Percentiles rank a stretch among this genome's conserved stretches.
Evolutionary conservation across 352 stramenopile genomes (phyloP).

Genomic region (Phytophthora litchii): DNA sequence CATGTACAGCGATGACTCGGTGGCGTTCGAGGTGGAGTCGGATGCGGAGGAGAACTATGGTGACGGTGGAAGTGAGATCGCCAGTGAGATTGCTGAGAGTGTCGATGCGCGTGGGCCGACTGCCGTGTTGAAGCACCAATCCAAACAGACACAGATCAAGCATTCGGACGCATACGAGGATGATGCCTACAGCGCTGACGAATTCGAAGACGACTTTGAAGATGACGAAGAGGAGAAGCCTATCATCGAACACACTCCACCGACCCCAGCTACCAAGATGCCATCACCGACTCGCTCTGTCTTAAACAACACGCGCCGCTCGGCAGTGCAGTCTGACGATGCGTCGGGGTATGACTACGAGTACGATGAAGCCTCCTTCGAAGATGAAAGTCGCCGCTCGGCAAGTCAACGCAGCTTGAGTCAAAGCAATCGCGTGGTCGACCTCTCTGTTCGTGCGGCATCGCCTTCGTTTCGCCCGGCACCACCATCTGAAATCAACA

Average conservation of each 20-base stretch:
- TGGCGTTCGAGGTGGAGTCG: slow-evolving; percentile 67
- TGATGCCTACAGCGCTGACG: slow-evolving; percentile 72
- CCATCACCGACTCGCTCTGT: slow-evolving; percentile 20
- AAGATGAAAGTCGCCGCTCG: slow-evolving; percentile 67
- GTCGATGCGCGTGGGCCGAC: slow-evolving; percentile 12
- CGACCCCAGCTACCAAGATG: slow-evolving; percentile 5
- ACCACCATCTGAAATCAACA: slow-evolving; percentile 13
- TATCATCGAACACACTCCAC: background rate
- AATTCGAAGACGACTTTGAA: slow-evolving; percentile 70
- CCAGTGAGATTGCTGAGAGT: slow-evolving; percentile 63
- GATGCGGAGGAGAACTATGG: slow-evolving; percentile 43
- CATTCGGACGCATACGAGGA: slow-evolving; percentile 45
- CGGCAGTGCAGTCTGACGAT: slow-evolving; percentile 17
- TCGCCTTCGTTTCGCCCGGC: slow-evolving; percentile 43
- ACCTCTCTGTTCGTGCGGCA: slow-evolving; percentile 64
- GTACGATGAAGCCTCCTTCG: slow-evolving; percentile 74
- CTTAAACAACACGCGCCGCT: slow-evolving; percentile 19
- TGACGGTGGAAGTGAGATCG: slow-evolving; percentile 47
- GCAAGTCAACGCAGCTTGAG: slow-evolving; percentile 38
- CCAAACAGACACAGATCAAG: slow-evolving; percentile 9
- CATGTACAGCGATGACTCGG: slow-evolving; percentile 82
- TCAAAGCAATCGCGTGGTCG: slow-evolving; percentile 53
- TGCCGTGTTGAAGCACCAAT: slow-evolving; percentile 15
- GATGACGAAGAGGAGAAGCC: slow-evolving; percentile 17
- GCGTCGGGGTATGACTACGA: slow-evolving; percentile 54